Conservation (phyloP, 2,329 filamentous ascomycete species). For the Colletotrichum sp. region DNA sequence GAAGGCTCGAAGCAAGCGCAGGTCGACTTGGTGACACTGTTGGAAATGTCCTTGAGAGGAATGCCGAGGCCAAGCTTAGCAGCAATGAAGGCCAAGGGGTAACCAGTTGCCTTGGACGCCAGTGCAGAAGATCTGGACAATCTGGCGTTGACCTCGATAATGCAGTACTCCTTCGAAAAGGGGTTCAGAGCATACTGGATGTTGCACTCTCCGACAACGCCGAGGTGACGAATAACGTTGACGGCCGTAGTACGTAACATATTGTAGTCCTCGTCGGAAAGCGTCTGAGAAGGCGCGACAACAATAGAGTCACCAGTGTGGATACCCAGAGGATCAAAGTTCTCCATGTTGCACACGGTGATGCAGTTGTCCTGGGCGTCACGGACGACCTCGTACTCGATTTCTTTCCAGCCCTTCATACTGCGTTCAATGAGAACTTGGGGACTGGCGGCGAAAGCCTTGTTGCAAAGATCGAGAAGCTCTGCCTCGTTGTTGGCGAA, state of each 20-base stretch:
- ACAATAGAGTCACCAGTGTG: constrained; percentile 99
- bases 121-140: constrained; percentile 93
- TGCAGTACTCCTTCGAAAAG: constrained; percentile 94
- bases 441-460: constrained; percentile 92
- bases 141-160: constrained; percentile 98
- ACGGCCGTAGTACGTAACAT: constrained; percentile 98
- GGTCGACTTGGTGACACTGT: constrained; percentile 93
- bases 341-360: constrained; percentile 99
- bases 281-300: constrained; percentile 93
- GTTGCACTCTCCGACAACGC: constrained; percentile 98
- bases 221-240: constrained; percentile 95
- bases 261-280: constrained; percentile 98
- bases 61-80: constrained; percentile 96
- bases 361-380: constrained; percentile 98
- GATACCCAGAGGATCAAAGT: constrained; percentile 97
- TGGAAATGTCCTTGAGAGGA: constrained; percentile 93
- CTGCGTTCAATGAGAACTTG: constrained; percentile 96
- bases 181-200: constrained; percentile 98
- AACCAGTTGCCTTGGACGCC: constrained; percentile 96
- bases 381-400: constrained; percentile 97
- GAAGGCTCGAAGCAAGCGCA: constrained; percentile 99
- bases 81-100: constrained; percentile 94
- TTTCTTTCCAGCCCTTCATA: constrained; percentile 99
- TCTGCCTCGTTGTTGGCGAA: constrained; percentile 90
- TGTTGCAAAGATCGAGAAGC: constrained; percentile 86